Conservation (phyloP, 257 asterid genomes). For the Forsythia viridissima region DNA sequence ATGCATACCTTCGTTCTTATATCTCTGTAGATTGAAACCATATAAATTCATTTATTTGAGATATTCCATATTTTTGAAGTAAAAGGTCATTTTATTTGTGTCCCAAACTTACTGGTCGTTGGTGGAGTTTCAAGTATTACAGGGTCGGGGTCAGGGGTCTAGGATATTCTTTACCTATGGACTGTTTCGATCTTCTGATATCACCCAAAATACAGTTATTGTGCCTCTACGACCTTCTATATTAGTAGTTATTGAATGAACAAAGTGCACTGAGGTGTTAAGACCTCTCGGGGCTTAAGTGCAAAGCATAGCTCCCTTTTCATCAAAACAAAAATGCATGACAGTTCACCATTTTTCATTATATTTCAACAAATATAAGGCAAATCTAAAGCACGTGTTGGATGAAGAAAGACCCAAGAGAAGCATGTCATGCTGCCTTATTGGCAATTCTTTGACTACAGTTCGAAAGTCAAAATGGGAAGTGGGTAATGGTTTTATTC, state of each 20-base stretch:
- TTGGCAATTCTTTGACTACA: too few relatives aligned
- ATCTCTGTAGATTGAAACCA: neutral
- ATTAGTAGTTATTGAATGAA: neutral
- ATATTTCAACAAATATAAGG: neutral
- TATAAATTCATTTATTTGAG: neutral
- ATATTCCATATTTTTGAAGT: neutral
- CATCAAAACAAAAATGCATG: neutral
- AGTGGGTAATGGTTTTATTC: too few relatives aligned
- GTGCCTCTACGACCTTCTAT: neutral
- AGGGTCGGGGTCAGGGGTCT: neutral
- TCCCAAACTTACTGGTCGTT: neutral
- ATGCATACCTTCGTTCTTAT: slow-evolving; percentile 12
- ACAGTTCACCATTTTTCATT: neutral
- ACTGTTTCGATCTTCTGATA: too few relatives aligned
- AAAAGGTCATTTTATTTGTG: neutral
- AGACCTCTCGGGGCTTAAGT: neutral
- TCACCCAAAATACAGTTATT: too few relatives aligned
- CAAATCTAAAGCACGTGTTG: neutral
- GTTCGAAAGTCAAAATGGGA: too few relatives aligned
- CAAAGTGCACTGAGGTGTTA: neutral
- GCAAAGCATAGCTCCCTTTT: neutral
- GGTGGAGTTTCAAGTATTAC: neutral
- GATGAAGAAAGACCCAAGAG: neutral
- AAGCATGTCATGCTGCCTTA: neutral
- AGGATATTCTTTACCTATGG: neutral